Percentiles rank a stretch among this genome's conserved stretches.
These are phyloP conservation scores for Xylariaceae sp. DNA, from an alignment of 2,329 filamentous ascomycete genomes.

Conservation along the genomic window DNA sequence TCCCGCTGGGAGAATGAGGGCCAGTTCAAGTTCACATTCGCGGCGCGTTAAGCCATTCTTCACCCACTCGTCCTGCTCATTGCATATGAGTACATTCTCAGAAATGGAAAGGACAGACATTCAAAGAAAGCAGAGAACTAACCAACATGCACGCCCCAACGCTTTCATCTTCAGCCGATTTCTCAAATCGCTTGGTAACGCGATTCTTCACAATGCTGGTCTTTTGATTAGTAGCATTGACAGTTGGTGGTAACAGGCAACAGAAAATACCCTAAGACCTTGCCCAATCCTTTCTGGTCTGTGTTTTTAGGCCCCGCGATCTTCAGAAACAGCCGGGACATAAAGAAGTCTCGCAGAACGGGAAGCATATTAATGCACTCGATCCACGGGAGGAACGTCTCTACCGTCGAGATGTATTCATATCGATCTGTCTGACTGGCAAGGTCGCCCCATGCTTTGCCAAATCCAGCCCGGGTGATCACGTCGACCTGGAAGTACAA, in stretches of 20 bases:
- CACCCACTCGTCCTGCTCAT: constrained; percentile 25
- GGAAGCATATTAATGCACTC: constrained; percentile 26
- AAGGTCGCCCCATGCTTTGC: constrained; percentile 27
- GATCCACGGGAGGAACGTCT: constrained; percentile 22
- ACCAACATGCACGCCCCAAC: constrained; percentile 23
- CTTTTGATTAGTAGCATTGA: neutral
- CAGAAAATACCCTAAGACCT: constrained; percentile 21
- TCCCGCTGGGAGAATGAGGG: constrained; percentile 24
- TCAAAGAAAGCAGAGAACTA: neutral
- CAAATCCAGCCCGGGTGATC: constrained; percentile 23
- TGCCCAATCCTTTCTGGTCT: constrained; percentile 25
- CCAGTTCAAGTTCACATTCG: constrained; percentile 27
- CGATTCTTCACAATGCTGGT: constrained; percentile 19
- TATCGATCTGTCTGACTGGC: constrained; percentile 25
- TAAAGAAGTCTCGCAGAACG: constrained; percentile 21
- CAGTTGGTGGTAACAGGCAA: neutral
- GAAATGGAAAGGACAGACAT: neutral
- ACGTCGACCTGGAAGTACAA: constrained; percentile 28
- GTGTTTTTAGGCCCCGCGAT: constrained; percentile 24
- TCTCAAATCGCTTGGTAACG: constrained; percentile 22
- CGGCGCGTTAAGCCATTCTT: constrained; percentile 23
- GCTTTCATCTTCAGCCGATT: neutral
- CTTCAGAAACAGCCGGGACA: constrained; percentile 23
- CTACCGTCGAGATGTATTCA: constrained; percentile 23
- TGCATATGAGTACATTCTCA: neutral